Percentiles rank a stretch among this genome's conserved stretches.
Conservation (phyloP, 2,329 filamentous ascomycete genomes). For the Fusarium albosuccineum region DNA sequence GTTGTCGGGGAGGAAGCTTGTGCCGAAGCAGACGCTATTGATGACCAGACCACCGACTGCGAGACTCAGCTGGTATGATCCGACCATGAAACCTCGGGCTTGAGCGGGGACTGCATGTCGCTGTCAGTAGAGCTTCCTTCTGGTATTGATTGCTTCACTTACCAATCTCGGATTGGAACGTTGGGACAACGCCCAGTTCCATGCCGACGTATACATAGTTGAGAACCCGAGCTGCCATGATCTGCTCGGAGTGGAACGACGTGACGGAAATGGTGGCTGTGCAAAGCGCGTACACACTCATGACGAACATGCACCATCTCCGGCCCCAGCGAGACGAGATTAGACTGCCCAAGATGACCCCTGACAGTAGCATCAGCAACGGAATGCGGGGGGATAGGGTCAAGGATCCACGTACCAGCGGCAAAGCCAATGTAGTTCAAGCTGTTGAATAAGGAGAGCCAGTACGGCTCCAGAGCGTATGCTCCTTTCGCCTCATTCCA, state of each 20-base stretch:
- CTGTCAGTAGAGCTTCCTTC: not conserved
- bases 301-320: conserved; percentile 50
- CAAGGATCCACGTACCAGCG: conserved; percentile 38
- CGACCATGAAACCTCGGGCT: conserved; percentile 51
- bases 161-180: conserved; percentile 52
- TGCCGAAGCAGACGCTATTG: conserved; percentile 41
- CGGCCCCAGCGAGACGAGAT: conserved; percentile 44
- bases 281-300: conserved; percentile 52
- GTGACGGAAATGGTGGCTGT: conserved; percentile 40
- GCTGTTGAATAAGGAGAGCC: conserved; percentile 53
- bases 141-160: not conserved
- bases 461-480: conserved; percentile 49
- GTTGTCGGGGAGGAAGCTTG: conserved; percentile 35
- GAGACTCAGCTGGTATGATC: conserved; percentile 52
- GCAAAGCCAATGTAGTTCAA: conserved; percentile 53
- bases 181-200: conserved; percentile 49
- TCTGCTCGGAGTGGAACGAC: conserved; percentile 31
- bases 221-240: conserved; percentile 40
- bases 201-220: conserved; percentile 45
- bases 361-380: conserved; percentile 9
- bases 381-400: rapidly evolving
- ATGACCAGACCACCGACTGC: conserved; percentile 45
- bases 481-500: conserved; percentile 38
- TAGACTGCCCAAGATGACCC: conserved; percentile 40
- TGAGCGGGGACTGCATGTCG: conserved; percentile 40